These are phyloP conservation scores for Apiospora aurea DNA, from an alignment of 2,329 filamentous ascomycete genomes.

Conservation along the genomic window DNA sequence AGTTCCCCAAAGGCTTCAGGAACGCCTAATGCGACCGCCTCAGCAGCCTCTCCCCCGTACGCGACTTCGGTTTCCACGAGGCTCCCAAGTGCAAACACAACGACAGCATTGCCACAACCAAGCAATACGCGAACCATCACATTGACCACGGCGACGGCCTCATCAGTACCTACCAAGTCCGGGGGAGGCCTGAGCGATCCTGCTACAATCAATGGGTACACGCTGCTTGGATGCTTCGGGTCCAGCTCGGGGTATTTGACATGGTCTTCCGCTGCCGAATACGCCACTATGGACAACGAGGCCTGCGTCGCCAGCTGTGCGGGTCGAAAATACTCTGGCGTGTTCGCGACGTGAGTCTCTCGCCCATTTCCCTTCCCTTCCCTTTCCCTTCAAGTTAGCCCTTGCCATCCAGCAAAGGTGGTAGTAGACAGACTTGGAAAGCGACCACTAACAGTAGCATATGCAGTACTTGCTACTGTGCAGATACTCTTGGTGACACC, in stretches of 20 bases:
- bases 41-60: neutral
- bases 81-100: conserved; percentile 20
- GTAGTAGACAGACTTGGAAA: neutral
- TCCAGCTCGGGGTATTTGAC: conserved; percentile 45
- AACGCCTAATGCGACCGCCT: neutral
- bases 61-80: conserved; percentile 15
- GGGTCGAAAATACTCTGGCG: conserved; percentile 47
- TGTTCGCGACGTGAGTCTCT: conserved; percentile 43
- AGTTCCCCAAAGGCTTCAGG: conserved; percentile 14
- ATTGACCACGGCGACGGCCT: conserved; percentile 31
- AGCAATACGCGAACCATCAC: conserved; percentile 33
- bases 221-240: conserved; percentile 48
- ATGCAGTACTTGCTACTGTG: conserved; percentile 53
- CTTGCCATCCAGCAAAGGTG: neutral
- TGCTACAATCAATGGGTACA: conserved; percentile 32
- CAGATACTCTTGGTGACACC: conserved; percentile 49
- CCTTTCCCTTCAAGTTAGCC: neutral
- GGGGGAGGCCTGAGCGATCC: conserved; percentile 30
- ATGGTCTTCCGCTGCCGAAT: conserved; percentile 43
- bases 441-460: neutral
- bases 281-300: conserved; percentile 48
- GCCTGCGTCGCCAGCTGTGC: conserved; percentile 48
- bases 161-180: conserved; percentile 34
- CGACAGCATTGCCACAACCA: neutral
- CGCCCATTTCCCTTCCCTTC: neutral